These are phyloP conservation scores for Ogataea haglerorum DNA, from an alignment of 805 yeast species.

Conservation along the genomic window DNA sequence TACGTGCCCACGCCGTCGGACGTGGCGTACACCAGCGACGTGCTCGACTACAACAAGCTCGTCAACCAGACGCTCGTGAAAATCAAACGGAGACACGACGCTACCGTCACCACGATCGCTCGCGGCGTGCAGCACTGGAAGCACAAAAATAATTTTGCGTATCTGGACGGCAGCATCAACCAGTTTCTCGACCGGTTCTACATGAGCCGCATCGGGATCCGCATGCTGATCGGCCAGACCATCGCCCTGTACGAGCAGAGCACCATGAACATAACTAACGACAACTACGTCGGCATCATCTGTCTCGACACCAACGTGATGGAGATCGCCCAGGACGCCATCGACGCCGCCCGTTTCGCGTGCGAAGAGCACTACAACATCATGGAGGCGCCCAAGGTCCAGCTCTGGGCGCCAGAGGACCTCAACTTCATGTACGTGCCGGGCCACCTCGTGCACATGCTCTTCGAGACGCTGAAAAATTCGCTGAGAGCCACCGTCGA, in stretches of 20 bases:
- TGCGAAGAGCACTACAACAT: conserved; percentile 90
- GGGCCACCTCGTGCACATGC: conserved; percentile 87
- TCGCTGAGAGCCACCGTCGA: conserved; percentile 88
- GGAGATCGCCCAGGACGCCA: conserved; percentile 82
- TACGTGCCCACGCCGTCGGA: conserved; percentile 51
- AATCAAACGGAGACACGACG: conserved; percentile 84
- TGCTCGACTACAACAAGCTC: conserved; percentile 61
- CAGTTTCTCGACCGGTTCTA: conserved; percentile 81
- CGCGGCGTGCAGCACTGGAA: conserved; percentile 94
- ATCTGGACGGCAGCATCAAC: conserved; percentile 72
- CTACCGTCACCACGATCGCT: conserved; percentile 88
- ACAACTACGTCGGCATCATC: conserved; percentile 83
- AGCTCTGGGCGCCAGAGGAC: conserved; percentile 70
- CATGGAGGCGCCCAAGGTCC: conserved; percentile 81
- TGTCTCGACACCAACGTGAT: conserved; percentile 80
- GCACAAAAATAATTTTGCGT: conserved; percentile 39
- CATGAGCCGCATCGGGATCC: conserved; percentile 86
- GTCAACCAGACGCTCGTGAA: conserved; percentile 65
- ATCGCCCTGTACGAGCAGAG: conserved; percentile 54
- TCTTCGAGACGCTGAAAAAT: conserved; percentile 84
- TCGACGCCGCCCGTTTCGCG: conserved; percentile 84
- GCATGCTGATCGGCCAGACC: conserved; percentile 94
- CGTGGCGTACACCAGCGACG: conserved; percentile 69
- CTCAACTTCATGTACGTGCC: conserved; percentile 88
- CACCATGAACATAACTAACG: conserved; percentile 39